Conservation (phyloP, 2,329 filamentous ascomycete species). For the Cercospora sp. region DNA sequence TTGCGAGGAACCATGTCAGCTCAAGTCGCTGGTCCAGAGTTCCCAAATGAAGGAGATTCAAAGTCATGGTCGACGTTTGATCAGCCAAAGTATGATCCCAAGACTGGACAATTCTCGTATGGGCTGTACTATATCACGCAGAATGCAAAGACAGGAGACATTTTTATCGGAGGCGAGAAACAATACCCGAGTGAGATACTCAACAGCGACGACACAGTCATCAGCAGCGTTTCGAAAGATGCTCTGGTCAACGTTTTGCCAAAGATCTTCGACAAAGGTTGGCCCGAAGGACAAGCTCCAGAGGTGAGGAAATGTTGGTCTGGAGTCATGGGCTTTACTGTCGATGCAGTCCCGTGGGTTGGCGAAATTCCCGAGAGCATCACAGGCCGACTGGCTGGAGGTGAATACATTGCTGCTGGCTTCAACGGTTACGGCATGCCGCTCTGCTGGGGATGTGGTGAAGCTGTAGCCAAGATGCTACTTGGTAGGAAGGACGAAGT, state of each 20-base stretch:
- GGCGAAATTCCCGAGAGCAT: constrained; percentile 16
- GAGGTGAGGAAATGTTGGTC: constrained; percentile 23
- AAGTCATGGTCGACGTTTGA: constrained; percentile 25
- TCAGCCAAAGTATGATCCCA: constrained; percentile 18
- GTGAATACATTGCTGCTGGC: constrained; percentile 27
- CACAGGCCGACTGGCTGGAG: constrained; percentile 13
- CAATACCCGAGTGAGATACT: constrained; percentile 18
- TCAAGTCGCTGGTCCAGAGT: constrained; percentile 16
- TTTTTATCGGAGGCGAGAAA: constrained; percentile 27
- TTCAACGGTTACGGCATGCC: constrained; percentile 31
- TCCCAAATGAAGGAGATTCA: constrained; percentile 17
- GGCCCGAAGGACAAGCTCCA: constrained; percentile 15
- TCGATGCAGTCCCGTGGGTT: constrained; percentile 20
- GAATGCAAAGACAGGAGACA: constrained; percentile 22
- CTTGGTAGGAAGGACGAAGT: constrained; percentile 18
- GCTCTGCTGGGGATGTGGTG: constrained; percentile 27
- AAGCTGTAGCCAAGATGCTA: constrained; percentile 29
- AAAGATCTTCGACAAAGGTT: constrained; percentile 23
- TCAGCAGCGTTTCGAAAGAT: constrained; percentile 16
- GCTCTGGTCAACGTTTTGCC: constrained; percentile 18
- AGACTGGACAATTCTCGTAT: constrained; percentile 21
- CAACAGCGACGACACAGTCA: constrained; percentile 19
- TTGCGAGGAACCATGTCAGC: constrained; percentile 26
- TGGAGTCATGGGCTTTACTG: constrained; percentile 18
- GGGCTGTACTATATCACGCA: constrained; percentile 29